These are phyloP conservation scores for Crithidia bombi DNA, from an alignment of 208 protist species.

Conservation along the genomic window DNA sequence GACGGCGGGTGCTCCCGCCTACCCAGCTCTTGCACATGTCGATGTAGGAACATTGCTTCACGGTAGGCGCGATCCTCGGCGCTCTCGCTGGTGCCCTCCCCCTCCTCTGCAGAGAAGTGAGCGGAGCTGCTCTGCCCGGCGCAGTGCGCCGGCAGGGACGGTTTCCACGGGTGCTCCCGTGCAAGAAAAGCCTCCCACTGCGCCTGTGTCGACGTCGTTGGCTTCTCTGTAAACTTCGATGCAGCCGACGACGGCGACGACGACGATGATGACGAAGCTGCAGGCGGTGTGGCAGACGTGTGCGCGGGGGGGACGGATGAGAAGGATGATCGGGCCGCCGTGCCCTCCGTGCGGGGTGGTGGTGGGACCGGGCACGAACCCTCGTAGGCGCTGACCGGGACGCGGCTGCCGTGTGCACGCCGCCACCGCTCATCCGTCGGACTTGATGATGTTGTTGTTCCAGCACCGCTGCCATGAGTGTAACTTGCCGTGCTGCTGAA, in stretches of 20 bases:
- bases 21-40: conserved; percentile 25
- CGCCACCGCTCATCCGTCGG: conserved; percentile 54
- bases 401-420: conserved; percentile 60
- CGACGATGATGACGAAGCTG: not conserved
- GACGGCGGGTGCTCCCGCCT: not conserved
- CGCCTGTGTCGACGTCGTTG: conserved; percentile 8
- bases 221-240: not conserved
- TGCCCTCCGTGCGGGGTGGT: not conserved
- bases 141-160: not conserved
- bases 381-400: conserved; percentile 74
- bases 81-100: conserved; percentile 10
- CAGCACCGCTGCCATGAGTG: not conserved
- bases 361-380: conserved; percentile 17
- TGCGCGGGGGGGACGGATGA: not conserved
- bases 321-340: not conserved
- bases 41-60: conserved; percentile 32
- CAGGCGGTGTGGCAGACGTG: not conserved
- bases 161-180: conserved; percentile 19
- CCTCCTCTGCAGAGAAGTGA: not conserved
- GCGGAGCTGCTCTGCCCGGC: no score
- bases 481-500: not conserved
- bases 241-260: not conserved
- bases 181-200: conserved; percentile 22
- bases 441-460: not conserved
- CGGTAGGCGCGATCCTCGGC: conserved; percentile 22